Base-by-base conservation (phyloP, 1,284 basidiomycete species). In the Trichosporon asahii region DNA sequence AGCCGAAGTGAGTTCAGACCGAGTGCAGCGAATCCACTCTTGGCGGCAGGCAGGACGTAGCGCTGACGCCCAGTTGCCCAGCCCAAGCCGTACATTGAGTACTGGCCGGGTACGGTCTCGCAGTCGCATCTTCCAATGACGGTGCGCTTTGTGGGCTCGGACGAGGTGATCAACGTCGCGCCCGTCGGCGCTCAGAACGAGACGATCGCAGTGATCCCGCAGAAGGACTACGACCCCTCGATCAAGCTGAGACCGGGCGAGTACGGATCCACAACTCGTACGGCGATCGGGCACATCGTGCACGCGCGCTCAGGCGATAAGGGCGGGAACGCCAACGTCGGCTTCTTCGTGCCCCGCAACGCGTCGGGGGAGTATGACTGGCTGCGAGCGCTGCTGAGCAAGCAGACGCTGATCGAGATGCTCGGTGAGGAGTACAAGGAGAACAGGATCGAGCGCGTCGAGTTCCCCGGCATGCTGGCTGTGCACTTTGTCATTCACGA, bases 401-500 rank as follows among this genome's bases (percentile, higher is more conserved):
- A 70, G 46, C 55, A 44, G 8, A 60, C 65, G 35, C 35, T 78
- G 7, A 65, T 72, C 37, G 33, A 68, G 25, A 65, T 78, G 8
- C 70, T 78, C 27, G 72, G 70, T 2, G 61, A 73, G n/a, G 77
- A 76, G 65, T 76, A 69, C 40, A 69, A 72, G 29, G 68, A 65
- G 11, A 71, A 73, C 66, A 66, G 72, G 0, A 67, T 77, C n/a
- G 77, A 78, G 63, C 77, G 77, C 23, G 75, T 76, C 55, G 77
- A 78, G 71, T 73, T 78, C 64, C 76, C 74, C 1, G 68, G 70
- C 18, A 71, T 78, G 35, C 67, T 66, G n/a, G 75, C 77, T 3
- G 78, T 81, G 37, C 79, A 81, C 69, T 75, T 78, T 33, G 80
- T 77, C 35, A 73, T 76, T 6, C 80, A 76, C 61, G 80, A 80